Percentiles rank a stretch among this genome's conserved stretches.
Conservation (phyloP, 2,329 filamentous ascomycete genomes). For the Xylaria sp. region DNA sequence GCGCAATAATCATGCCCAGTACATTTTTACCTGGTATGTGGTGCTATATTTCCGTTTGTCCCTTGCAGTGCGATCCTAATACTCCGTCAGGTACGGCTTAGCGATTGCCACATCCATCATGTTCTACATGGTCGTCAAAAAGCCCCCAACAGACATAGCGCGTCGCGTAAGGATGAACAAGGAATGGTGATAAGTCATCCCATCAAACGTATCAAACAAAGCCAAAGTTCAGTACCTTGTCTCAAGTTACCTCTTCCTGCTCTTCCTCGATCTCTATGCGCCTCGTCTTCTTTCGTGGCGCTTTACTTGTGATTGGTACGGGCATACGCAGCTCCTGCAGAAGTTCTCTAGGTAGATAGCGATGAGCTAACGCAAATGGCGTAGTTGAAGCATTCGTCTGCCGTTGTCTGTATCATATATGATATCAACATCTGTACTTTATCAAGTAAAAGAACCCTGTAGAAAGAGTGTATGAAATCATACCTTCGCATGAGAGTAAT, state of each 20-base stretch:
- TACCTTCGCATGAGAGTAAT: constrained; percentile 85
- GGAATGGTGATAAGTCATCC: constrained; percentile 68
- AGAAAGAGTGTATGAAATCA: constrained; percentile 49
- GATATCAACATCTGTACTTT: constrained; percentile 38
- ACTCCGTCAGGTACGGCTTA: constrained; percentile 78
- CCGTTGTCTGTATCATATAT: constrained; percentile 71
- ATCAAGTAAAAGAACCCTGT: constrained; percentile 20
- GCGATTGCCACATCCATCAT: constrained; percentile 89
- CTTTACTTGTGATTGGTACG: constrained; percentile 62
- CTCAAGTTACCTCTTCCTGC: constrained; percentile 52
- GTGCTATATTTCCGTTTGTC: constrained; percentile 3
- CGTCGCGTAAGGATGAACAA: constrained; percentile 80
- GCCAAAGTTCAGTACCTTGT: constrained; percentile 5
- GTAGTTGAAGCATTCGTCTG: constrained; percentile 77
- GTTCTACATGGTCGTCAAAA: constrained; percentile 95
- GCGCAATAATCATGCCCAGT: constrained; percentile 96
- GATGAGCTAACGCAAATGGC: constrained; percentile 85
- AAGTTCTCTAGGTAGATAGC: constrained; percentile 82
- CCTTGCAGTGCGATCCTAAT: constrained; percentile 26
- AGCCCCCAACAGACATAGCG: constrained; percentile 77
- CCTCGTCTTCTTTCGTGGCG: constrained; percentile 53
- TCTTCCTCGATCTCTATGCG: constrained; percentile 56
- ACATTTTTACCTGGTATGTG: constrained; percentile 96
- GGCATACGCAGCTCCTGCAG: constrained; percentile 83
- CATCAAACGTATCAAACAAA: constrained; percentile 19